Base-by-base conservation (phyloP, 805 yeast genomes). In the Candida khao-thaluensis region DNA sequence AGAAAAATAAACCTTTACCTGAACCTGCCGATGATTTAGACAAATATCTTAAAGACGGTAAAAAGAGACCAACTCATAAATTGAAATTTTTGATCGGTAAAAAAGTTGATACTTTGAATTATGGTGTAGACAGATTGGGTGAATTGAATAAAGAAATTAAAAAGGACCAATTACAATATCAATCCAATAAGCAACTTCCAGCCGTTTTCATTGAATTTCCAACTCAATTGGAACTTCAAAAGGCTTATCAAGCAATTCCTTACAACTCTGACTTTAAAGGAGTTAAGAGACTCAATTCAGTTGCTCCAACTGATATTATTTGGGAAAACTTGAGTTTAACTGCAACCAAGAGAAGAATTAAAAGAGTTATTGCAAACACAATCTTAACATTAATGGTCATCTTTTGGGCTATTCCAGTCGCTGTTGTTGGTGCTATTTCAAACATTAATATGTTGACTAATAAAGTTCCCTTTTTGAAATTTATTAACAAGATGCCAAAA, bases 201-300 rank as follows among this genome's bases (percentile, higher is more conserved):
- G 77, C 95, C 26, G 91, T 82, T 5, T 87, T 89, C 53, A 60
- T 89, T 41, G 88, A 86, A 55, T 91, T 93, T 61, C 75, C 84
- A 36, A 72, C 85, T 44, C 96, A 89, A 62, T 74, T 84, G 44
- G 95, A 90, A 57, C 83, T 93, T 40, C 97, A 90, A 63, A 74
- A 80, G 50, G 95, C 96, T 34, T 85, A 73, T 62, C 98, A 91
- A 66, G 81, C 87, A n/a, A 63, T 83, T 47, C 82, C 83, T 24
- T 76, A 73, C 48, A 73, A 72, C 54, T 56, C 67, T 55, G 55
- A 74, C 65, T 66, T 70, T 45, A 72, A 62, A 53, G 57, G 48
- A 47, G 75, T 57, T 56, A 72, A 74, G 44, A 65, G 78, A 42
- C 63, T 67, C 50, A 78, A 79, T 38, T 88, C 88, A 21, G 67